Base-by-base conservation (phyloP, 192 early-diverging fungal genomes). In the Coemansia sp. region DNA sequence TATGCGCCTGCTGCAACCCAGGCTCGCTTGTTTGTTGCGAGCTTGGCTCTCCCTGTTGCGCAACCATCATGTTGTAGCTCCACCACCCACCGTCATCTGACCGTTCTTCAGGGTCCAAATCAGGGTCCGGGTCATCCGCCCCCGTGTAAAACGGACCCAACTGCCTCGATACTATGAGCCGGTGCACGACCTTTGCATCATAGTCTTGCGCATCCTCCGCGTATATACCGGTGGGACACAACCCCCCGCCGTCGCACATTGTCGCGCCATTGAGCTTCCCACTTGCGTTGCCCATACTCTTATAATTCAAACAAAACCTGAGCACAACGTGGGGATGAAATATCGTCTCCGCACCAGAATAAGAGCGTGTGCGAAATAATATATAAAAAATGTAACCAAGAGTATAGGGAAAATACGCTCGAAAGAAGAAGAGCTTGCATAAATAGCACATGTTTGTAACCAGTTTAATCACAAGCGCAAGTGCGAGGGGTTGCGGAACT, bases 101-200 rank as follows among this genome's bases (percentile, higher is more conserved):
- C 11, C 51, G n/a, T 9, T 18, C 23, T 19, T 29, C 29, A 13
- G 35, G 48, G 39, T 51, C 27, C n/a, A 45, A 57, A 37, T 18
- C 63, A 61, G 84, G 84, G 51, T 87, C 85, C 26, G 84, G 81
- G 41, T 45, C 88, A 38, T 88, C 81, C 8, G 88, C 72, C 43
- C 95, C 95, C 54, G 83, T 84, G 77, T 97, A 97, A 64, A 97
- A 97, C 13, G 95, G 95, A 14, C 92, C 85, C 52, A 97, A 60
- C 53, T 85, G 86, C 10, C 92, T 82, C 5, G 85, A 84, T 4
- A 85, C 64, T 57, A 97, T 96, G 57, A 95, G 68, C 9, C 85
- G 75, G 50, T 87, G 84, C 13, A 97, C 87, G 26, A 85, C 83
- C 27, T 87, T 74, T 23, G 66, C 66, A 73, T 95, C 90, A 70